phyloP scores from a whole-genome alignment of 306 rosid species.

The Prunus mira region DNA sequence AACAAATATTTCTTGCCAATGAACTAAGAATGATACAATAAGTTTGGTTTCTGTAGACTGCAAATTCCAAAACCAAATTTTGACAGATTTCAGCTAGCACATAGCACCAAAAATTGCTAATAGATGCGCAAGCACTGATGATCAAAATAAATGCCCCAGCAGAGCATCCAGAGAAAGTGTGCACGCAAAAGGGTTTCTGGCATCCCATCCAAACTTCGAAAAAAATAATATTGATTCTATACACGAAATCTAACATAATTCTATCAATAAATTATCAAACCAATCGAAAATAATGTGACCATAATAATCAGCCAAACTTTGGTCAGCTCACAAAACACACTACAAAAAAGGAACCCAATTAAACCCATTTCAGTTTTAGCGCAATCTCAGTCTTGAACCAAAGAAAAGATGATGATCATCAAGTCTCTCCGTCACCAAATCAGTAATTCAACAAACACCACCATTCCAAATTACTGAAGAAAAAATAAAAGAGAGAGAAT shows the following conservation, averaged over 20 bases:
- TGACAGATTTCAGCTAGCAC: background rate
- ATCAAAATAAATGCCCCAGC: background rate
- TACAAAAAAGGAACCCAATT: background rate
- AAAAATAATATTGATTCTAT: background rate
- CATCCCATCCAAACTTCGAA: background rate
- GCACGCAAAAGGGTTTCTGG: background rate
- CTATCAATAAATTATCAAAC: background rate
- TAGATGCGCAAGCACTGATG: background rate
- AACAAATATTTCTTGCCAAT: background rate
- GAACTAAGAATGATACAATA: background rate
- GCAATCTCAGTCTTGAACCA: background rate
- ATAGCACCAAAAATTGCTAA: background rate
- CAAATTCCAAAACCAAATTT: background rate
- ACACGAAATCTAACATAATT: background rate
- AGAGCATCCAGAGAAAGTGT: background rate
- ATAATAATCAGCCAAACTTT: background rate
- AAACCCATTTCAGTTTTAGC: conserved; percentile 2
- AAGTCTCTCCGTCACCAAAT: background rate
- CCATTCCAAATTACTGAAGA: background rate
- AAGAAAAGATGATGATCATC: too few species aligned
- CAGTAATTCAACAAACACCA: background rate
- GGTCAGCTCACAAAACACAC: background rate
- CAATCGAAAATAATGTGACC: background rate
- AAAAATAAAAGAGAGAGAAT: background rate
- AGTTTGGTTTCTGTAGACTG: background rate